Evolutionary conservation across 2,329 filamentous ascomycete genomes (phyloP).

Genomic region (Truncatella angustata): DNA sequence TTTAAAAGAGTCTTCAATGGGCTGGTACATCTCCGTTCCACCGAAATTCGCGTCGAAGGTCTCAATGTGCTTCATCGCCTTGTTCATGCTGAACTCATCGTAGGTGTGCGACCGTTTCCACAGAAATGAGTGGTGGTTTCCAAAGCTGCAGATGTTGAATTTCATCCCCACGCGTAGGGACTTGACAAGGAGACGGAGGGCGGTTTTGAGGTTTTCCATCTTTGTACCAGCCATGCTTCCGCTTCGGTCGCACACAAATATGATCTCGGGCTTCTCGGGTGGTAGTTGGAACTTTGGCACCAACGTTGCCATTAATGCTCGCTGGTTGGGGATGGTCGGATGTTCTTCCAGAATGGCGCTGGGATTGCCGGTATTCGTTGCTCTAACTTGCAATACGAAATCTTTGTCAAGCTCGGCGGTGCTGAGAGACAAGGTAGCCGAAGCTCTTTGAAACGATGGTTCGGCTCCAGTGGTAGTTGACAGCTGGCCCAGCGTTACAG

Average conservation of each 20-base stretch:
- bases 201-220: constrained; percentile 52
- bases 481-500: constrained; percentile 60
- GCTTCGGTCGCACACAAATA: constrained; percentile 72
- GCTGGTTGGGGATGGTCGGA: constrained; percentile 56
- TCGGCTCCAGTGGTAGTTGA: constrained; percentile 41
- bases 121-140: constrained; percentile 43
- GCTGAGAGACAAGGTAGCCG: constrained; percentile 56
- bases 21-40: constrained; percentile 50
- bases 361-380: constrained; percentile 59
- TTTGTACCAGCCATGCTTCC: constrained; percentile 61
- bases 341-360: constrained; percentile 66
- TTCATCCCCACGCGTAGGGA: constrained; percentile 61
- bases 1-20: constrained; percentile 43
- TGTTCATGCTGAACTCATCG: constrained; percentile 38
- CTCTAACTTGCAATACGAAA: constrained; percentile 64
- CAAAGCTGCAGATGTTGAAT: constrained; percentile 73
- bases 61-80: constrained; percentile 41
- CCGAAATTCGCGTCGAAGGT: constrained; percentile 46
- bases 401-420: constrained; percentile 58
- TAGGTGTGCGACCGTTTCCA: constrained; percentile 48
- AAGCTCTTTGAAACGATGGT: constrained; percentile 58
- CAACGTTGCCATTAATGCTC: constrained; percentile 68
- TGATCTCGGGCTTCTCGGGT: constrained; percentile 55
- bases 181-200: constrained; percentile 63
- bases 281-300: constrained; percentile 69